These are phyloP conservation scores for Gossypium arboreum DNA, from an alignment of 345 rosid genomes.

Conservation along the genomic window DNA sequence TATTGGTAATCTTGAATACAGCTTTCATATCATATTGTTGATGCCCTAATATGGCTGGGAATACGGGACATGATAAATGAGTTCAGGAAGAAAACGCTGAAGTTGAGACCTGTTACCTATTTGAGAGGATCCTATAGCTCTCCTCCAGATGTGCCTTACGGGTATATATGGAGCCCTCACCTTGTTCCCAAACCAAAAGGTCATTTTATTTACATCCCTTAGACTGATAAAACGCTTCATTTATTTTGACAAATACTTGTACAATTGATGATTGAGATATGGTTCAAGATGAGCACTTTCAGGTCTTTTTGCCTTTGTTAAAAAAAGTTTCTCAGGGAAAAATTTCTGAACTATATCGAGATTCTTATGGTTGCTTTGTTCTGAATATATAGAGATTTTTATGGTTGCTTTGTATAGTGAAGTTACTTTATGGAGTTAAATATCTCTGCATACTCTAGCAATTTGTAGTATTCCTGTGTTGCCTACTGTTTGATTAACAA, in stretches of 20 bases:
- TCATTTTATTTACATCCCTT: constrained; percentile 17
- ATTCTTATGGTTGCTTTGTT: not conserved
- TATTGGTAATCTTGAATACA: constrained; percentile 26
- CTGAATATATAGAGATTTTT: not conserved
- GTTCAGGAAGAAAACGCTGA: constrained; percentile 79
- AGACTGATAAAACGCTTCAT: not conserved
- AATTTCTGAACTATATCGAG: not conserved
- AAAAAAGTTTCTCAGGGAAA: not conserved
- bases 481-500: not conserved
- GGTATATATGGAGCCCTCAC: constrained; percentile 99
- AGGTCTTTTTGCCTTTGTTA: not conserved
- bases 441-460: not conserved
- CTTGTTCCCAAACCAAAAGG: constrained; percentile 99
- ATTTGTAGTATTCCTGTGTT: not conserved
- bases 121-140: constrained; percentile 93
- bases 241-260: constrained; percentile 1
- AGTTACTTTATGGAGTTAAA: not conserved
- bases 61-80: constrained; percentile 97
- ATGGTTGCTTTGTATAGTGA: not conserved
- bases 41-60: constrained; percentile 97
- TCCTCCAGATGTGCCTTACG: constrained; percentile 80
- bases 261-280: not conserved
- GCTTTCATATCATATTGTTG: constrained; percentile 97
- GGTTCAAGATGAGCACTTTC: not conserved
- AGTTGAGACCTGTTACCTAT: constrained; percentile 87